phyloP scores from a whole-genome alignment of 495 filamentous ascomycete species.

The Penicillium bialowiezense region DNA sequence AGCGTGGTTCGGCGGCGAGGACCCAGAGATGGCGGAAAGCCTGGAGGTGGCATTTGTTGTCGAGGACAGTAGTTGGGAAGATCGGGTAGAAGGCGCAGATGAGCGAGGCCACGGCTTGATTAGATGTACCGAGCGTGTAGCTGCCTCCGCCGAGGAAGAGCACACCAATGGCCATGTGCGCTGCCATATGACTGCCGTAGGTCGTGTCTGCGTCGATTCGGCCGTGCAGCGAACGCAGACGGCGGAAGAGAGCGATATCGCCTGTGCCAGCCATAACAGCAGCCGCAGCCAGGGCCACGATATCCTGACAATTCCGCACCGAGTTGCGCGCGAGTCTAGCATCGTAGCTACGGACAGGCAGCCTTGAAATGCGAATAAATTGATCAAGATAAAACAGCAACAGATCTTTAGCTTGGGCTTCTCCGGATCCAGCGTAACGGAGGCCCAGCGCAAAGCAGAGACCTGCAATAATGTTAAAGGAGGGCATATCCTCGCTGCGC shows the following conservation, averaged over 20 bases:
- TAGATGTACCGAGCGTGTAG: constrained; percentile 85
- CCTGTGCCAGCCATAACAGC: constrained; percentile 95
- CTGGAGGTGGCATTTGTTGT: constrained; percentile 92
- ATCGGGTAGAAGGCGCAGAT: constrained; percentile 93
- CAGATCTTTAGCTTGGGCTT: constrained; percentile 68
- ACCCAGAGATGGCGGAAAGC: constrained; percentile 98
- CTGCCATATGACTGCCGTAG: constrained; percentile 90
- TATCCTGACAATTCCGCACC: constrained; percentile 84
- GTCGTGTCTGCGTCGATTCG: constrained; percentile 80
- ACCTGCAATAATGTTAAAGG: constrained; percentile 88
- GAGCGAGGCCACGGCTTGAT: constrained; percentile 79
- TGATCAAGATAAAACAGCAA: constrained; percentile 82
- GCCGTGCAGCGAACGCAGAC: constrained; percentile 82
- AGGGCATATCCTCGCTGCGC: constrained; percentile 77
- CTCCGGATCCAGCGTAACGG: constrained; percentile 81
- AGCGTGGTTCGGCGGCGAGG: constrained; percentile 84
- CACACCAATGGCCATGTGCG: constrained; percentile 86
- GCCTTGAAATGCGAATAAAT: constrained; percentile 74
- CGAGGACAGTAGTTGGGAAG: constrained; percentile 81
- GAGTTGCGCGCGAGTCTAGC: constrained; percentile 75
- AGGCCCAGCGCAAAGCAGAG: constrained; percentile 83
- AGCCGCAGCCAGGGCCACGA: constrained; percentile 74
- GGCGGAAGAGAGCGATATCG: constrained; percentile 83
- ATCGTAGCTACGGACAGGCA: constrained; percentile 72
- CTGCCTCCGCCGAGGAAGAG: constrained; percentile 91